These are phyloP conservation scores for Agrocybe praecox DNA, from an alignment of 768 basidiomycete genomes.

Conservation along the genomic window DNA sequence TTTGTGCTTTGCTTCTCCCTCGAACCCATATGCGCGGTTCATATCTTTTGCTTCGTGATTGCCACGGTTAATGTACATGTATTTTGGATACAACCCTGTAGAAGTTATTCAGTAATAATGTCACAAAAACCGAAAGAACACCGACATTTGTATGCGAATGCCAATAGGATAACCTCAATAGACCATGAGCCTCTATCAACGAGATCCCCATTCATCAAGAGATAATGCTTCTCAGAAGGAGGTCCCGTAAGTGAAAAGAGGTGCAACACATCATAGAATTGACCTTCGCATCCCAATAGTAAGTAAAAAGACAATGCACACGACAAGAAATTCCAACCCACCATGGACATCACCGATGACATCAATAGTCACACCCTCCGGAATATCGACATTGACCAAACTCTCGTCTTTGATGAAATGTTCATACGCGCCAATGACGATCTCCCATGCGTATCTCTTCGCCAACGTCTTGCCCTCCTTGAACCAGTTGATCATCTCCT, in stretches of 20 bases:
- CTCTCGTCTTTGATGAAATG: conserved; percentile 78
- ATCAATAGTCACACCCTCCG: conserved; percentile 82
- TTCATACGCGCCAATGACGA: conserved; percentile 83
- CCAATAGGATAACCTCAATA: conserved; percentile 88
- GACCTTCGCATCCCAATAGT: conserved; percentile 52
- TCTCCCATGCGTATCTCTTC: conserved; percentile 93
- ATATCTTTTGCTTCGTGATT: conserved; percentile 98
- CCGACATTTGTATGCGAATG: conserved; percentile 95
- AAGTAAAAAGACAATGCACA: background rate
- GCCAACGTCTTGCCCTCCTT: conserved; percentile 93
- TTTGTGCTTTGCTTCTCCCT: conserved; percentile 96
- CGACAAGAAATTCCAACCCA: conserved; percentile 32
- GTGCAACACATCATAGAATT: conserved; percentile 94
- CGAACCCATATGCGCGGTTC: conserved; percentile 93
- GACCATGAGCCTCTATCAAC: conserved; percentile 98
- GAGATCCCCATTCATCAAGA: conserved; percentile 94
- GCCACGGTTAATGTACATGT: conserved; percentile 92
- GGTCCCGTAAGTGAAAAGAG: conserved; percentile 83
- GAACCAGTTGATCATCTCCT: conserved; percentile 88
- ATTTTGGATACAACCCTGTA: conserved; percentile 87
- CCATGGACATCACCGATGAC: conserved; percentile 98
- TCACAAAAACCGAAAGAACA: conserved; percentile 6
- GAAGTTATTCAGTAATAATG: conserved; percentile 2
- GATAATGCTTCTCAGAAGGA: conserved; percentile 82
- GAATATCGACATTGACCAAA: conserved; percentile 74